Base-by-base conservation (phyloP, 306 rosid genomes). In the Abrus precatorius region DNA sequence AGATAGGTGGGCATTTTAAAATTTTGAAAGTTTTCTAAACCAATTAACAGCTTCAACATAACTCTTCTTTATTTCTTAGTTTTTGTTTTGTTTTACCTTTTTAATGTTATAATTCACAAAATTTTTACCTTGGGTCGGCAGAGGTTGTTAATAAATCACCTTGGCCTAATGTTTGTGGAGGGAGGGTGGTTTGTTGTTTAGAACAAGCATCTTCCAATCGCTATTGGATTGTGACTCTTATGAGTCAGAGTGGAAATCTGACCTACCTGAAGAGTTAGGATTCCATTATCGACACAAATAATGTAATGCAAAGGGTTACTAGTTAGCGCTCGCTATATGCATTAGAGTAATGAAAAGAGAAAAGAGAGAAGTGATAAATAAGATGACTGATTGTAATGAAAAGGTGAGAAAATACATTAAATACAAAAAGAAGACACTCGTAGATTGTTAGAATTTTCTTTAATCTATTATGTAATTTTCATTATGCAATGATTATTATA, bases 91-190 rank as follows among this genome's bases (percentile, higher is more conserved):
- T 47, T 43, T 20, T 38, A 20, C 3, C 6, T 47, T 28, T 20
- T 54, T 73, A 5, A 38, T 10, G 34, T 29, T 41, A 41, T 41
- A 29, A 41, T 45, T 66, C 20, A 7, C 27, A 45, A 44, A 41
- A 55, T 45, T 14, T 10, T 69, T 44, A 34, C 3, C 59, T 14
- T 14, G 68, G 57, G 77, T 61, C 57, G 84, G 84, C 84, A 63
- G 67, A 50, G 72, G 74, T 72, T 32, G 79, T 72, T 80, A 80
- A 6, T 63, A 73, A 53, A 80, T 72, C 84, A 80, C 74, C 74
- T 80, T 72, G 5, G 14, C 74, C 43, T 80, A 28, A n/a, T 55
- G 50, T 28, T 7, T 47, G 2, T 36, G 40, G 40, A 36, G 40
- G 40, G 1, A 4, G 40, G 40, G 4, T 2, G 40, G 40, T 2